Base-by-base conservation (phyloP, 208 protist genomes). In the Balamuthia mandrillaris region DNA sequence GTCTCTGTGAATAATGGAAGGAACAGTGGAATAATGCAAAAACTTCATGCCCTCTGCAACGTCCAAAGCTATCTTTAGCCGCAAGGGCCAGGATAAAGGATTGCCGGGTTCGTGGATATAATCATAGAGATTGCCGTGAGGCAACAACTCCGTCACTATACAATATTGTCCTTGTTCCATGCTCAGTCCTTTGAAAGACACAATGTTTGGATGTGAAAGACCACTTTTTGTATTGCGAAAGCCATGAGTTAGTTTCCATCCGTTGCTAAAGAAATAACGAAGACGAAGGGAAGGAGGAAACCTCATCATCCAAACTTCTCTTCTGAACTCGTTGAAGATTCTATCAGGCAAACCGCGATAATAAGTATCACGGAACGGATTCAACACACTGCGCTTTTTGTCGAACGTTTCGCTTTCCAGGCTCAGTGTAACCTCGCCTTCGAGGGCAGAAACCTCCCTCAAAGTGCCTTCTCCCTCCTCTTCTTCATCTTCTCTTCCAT, bases 41-140 rank as follows among this genome's bases (percentile, higher is more conserved):
- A 81, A 88, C 42, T 72, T 83, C 85, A 88, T 88, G 18, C 75
- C 85, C 24, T 75, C 51, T 5, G 85, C 85, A n/a, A 88, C 85
- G 33, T 88, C 85, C n/a, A 49, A 54, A 2, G 75, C 75, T 35
- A 83, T 83, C 37, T 54, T 49, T 39, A 83, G 37, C 24, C 75
- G 75, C 27, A 83, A 44, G 3, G 54, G 27, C 75, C 75, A 83
- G 33, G 52, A 21, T 21, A 31, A 54, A n/a, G 42, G 41, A 41
- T 12, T 31, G 27, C 2, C 12, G 9, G 29, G 52, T 37, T n/a
- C 58, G 12, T 81, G 72, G 18, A 81, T 29, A 33, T 42, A 81
- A 33, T 29, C 41, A 31, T 63, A 51, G 16, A 81, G 42, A 39
- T 81, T 81, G 3, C 72, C 72, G 12, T 83, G 27, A 1, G 16